Conservation (phyloP, 805 yeast genomes). For the Grigorovia transvaalensis region DNA sequence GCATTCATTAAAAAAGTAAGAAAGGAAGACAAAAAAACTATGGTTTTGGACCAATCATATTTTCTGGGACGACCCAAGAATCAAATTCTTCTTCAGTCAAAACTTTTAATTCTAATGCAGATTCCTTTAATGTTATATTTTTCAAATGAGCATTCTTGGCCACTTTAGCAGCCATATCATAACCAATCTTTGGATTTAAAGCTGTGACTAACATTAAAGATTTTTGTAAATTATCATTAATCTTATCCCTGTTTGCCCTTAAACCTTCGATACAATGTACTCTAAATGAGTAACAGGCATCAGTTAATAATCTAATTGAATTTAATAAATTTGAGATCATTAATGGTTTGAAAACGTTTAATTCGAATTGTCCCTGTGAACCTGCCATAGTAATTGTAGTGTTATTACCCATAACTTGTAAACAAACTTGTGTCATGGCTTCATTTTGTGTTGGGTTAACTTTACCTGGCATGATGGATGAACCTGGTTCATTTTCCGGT, state of each 20-base stretch:
- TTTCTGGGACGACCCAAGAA: constrained; percentile 95
- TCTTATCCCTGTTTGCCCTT: constrained; percentile 77
- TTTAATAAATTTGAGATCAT: constrained; percentile 83
- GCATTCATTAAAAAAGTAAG: too few relatives aligned
- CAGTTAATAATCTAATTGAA: constrained; percentile 81
- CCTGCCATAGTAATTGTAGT: constrained; percentile 93
- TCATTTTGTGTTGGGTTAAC: constrained; percentile 78
- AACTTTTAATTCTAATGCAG: constrained; percentile 85
- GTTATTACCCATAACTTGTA: constrained; percentile 96
- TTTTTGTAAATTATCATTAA: constrained; percentile 79
- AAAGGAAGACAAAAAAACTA: constrained; percentile 3
- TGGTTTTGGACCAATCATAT: constrained; percentile 88
- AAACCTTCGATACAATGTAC: constrained; percentile 92
- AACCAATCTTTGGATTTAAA: constrained; percentile 96
- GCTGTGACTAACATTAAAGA: constrained; percentile 98
- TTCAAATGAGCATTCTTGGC: constrained; percentile 98
- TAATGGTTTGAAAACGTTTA: constrained; percentile 96
- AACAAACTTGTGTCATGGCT: constrained; percentile 96
- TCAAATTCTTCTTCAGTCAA: constrained; percentile 81
- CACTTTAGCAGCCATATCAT: constrained; percentile 93
- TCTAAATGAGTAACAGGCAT: constrained; percentile 85
- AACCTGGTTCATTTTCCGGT: constrained; percentile 99
- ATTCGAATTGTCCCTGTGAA: constrained; percentile 97
- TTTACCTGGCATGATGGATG: constrained; percentile 95
- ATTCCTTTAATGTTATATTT: constrained; percentile 89